Conservation (phyloP, 2,329 filamentous ascomycete genomes). For the Stachybotrys chartarum region DNA sequence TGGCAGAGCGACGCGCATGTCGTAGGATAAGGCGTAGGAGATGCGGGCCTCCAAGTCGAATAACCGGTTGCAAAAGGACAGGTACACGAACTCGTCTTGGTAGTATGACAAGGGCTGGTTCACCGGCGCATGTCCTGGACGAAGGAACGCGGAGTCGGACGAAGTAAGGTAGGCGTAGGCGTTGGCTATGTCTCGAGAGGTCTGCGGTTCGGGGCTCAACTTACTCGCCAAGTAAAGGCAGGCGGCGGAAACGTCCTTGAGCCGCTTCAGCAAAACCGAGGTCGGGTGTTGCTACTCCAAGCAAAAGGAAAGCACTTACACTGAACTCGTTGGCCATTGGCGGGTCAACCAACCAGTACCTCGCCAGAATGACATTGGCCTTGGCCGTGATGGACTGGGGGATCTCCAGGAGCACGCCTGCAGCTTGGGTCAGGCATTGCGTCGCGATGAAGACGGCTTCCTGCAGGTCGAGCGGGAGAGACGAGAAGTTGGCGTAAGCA, state of each 20-base stretch:
- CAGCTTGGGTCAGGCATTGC: slow-evolving; percentile 68
- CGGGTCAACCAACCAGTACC: slow-evolving; percentile 65
- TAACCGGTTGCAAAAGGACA: slow-evolving; percentile 54
- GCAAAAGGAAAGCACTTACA: slow-evolving; percentile 21
- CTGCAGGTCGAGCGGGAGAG: slow-evolving; percentile 61
- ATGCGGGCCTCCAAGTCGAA: slow-evolving; percentile 72
- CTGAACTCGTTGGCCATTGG: slow-evolving; percentile 53
- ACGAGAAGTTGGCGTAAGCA: slow-evolving; percentile 44
- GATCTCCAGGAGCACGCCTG: slow-evolving; percentile 73
- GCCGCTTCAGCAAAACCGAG: too few relatives aligned
- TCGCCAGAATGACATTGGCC: slow-evolving; percentile 72
- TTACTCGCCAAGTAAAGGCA: slow-evolving; percentile 77
- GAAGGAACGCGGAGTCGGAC: slow-evolving; percentile 47
- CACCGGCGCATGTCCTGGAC: slow-evolving; percentile 22
- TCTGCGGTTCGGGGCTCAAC: slow-evolving; percentile 67
- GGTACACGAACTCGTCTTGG: slow-evolving; percentile 67
- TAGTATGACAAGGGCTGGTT: slow-evolving; percentile 52
- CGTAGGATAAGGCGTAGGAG: slow-evolving; percentile 69
- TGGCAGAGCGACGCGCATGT: slow-evolving; percentile 78
- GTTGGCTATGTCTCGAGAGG: slow-evolving; percentile 73
- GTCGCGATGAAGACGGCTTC: slow-evolving; percentile 65
- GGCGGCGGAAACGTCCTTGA: slow-evolving; percentile 73
- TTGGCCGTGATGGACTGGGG: slow-evolving; percentile 82
- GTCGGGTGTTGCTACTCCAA: slow-evolving; percentile 4
- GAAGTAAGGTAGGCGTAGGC: slow-evolving; percentile 78